Base-by-base conservation (phyloP, 192 early-diverging fungal genomes). In the Linnemannia elongata region DNA sequence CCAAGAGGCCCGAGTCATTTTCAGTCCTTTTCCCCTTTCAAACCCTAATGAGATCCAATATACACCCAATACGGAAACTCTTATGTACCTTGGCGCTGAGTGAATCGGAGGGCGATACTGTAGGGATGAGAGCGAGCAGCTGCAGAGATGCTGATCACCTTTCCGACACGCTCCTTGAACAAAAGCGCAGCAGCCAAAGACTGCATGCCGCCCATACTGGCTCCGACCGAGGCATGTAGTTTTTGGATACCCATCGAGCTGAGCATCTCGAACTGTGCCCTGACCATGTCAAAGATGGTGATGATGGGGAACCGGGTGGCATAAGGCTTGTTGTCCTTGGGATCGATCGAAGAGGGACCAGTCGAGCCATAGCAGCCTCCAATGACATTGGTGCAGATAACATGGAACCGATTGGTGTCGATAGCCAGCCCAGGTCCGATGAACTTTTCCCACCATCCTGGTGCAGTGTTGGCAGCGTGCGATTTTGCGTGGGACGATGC, bases 401-500 rank as follows among this genome's bases (percentile, higher is more conserved):
- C 96, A 90, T 94, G 96, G 91, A 96, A 99, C 87, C 95, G 95
- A 90, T 97, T 92, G 41, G 98, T 98, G 75, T 99, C 98, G 27
- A 99, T 93, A 6, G 97, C 92, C 38, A 90, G 77, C 54, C 97
- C 97, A n/a, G 98, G 96, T 2, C 98, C 95, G 81, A 99, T 99
- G 80, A 98, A 99, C 81, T 94, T 94, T 81, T 99, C 97, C 98
- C 98, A 99, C 98, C 98, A 99, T 69, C 98, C 98, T 20, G 93
- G 92, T 13, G 92, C 89, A 38, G 75, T 81, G 90, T 99, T 98
- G 24, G 91, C 89, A 18, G 83, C 90, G 78, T 98, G 97, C 74
- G 95, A 97, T 84, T 95, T 97, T 57, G 98, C 98, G 78, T 99
- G 98, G 33, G 94, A 95, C 77, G 94, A 95, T 44, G 93, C 98